phyloP scores from a whole-genome alignment of 371 early-diverging fungal genomes.

The Thermomucor indicae-seudaticae region DNA sequence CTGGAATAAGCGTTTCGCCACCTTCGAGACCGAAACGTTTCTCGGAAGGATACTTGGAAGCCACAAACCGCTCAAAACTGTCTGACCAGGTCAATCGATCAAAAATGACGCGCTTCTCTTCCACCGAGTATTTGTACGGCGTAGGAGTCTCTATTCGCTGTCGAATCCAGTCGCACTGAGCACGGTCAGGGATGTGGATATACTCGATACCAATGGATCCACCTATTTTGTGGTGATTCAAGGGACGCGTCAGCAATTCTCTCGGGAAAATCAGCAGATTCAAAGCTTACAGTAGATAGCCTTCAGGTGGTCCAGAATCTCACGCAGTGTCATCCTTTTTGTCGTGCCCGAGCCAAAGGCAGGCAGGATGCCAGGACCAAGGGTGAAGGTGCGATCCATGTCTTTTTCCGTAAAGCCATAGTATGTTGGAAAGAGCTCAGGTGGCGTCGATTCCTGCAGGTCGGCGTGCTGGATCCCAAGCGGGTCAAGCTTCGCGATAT shows the following conservation, averaged over 20 bases:
- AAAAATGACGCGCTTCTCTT: constrained; percentile 87
- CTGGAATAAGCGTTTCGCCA: constrained; percentile 94
- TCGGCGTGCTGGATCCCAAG: constrained; percentile 78
- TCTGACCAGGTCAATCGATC: constrained; percentile 97
- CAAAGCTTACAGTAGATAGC: constrained; percentile 80
- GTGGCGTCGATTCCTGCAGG: constrained; percentile 60
- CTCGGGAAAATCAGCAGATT: background rate
- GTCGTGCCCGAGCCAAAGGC: constrained; percentile 66
- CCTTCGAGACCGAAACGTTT: constrained; percentile 99
- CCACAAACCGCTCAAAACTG: constrained; percentile 93
- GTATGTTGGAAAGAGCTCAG: constrained; percentile 82
- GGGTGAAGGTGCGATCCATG: constrained; percentile 83
- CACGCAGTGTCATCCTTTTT: constrained; percentile 85
- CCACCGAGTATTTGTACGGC: constrained; percentile 79
- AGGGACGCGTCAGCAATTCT: background rate
- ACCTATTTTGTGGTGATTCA: constrained; percentile 32
- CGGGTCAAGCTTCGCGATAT: constrained; percentile 91
- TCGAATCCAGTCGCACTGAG: constrained; percentile 96
- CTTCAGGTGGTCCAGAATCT: constrained; percentile 81
- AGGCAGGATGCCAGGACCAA: constrained; percentile 95
- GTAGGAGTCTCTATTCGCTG: constrained; percentile 85
- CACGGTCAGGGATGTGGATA: constrained; percentile 95
- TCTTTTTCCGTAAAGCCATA: constrained; percentile 95
- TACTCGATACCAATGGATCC: constrained; percentile 95
- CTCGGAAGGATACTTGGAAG: constrained; percentile 91